A percentile compares a stretch with the other conserved stretches of the same genome.
phyloP scores from a whole-genome alignment of 805 yeast species.

The Maudiozyma turicensis region DNA sequence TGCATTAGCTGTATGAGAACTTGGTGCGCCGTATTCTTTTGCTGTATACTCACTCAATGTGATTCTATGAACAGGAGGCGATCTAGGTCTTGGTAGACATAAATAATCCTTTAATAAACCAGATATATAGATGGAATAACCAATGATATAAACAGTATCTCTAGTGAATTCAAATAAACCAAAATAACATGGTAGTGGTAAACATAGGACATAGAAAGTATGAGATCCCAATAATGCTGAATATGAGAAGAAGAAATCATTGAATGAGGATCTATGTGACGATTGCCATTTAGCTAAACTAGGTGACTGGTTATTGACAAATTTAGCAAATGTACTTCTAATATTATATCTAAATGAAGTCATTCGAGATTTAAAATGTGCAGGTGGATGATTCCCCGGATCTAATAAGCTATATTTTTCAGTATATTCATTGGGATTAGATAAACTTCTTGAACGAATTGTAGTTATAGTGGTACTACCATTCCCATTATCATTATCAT shows the following conservation, averaged over 20 bases:
- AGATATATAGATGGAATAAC: conserved; percentile 48
- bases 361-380: conserved; percentile 53
- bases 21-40: conserved; percentile 90
- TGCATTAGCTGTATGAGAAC: conserved; percentile 92
- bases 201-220: conserved; percentile 81
- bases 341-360: conserved; percentile 42
- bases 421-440: conserved; percentile 14
- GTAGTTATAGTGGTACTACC: background rate
- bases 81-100: conserved; percentile 84
- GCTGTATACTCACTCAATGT: conserved; percentile 88
- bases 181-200: conserved; percentile 80
- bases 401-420: conserved; percentile 7
- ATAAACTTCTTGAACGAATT: conserved; percentile 3
- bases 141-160: conserved; percentile 61
- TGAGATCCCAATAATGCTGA: conserved; percentile 88
- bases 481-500: background rate
- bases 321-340: conserved; percentile 45
- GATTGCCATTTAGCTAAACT: conserved; percentile 49
- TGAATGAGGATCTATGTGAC: conserved; percentile 34
- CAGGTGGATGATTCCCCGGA: conserved; percentile 62
- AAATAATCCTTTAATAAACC: conserved; percentile 76
- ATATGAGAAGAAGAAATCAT: conserved; percentile 75
- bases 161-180: conserved; percentile 51
- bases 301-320: conserved; percentile 56
- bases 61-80: conserved; percentile 85